A percentile compares a stretch with the other conserved stretches of the same genome.
Evolutionary conservation across 371 early-diverging fungal species (phyloP).

Genomic region (Mucor piriformis): DNA sequence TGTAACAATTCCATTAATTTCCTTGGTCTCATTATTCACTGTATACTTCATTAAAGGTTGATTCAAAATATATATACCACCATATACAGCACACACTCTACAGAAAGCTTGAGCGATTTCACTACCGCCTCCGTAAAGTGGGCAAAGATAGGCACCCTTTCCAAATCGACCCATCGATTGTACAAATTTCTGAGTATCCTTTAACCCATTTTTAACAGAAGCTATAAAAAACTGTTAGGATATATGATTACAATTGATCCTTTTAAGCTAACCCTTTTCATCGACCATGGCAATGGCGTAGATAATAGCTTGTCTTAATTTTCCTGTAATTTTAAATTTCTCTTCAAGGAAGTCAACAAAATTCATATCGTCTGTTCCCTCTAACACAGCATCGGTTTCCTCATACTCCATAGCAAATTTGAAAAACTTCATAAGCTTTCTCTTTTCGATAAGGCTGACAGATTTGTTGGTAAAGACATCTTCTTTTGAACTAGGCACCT

Average conservation of each 20-base stretch:
- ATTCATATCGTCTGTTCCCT: slow-evolving; percentile 30
- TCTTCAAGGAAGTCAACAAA: slow-evolving; percentile 57
- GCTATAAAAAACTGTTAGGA: slow-evolving; percentile 29
- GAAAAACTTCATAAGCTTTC: slow-evolving; percentile 88
- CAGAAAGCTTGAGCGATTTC: slow-evolving; percentile 94
- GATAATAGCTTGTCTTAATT: slow-evolving; percentile 67
- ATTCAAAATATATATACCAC: slow-evolving; percentile 85
- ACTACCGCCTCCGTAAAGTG: slow-evolving; percentile 89
- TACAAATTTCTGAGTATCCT: slow-evolving; percentile 69
- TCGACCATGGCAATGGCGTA: slow-evolving; percentile 75
- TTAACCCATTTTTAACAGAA: slow-evolving; percentile 64
- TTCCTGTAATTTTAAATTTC: slow-evolving; percentile 69
- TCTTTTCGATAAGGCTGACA: slow-evolving; percentile 80
- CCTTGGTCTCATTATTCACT: slow-evolving; percentile 37
- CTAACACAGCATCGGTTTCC: slow-evolving; percentile 34
- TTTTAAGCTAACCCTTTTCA: slow-evolving; percentile 31
- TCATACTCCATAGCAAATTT: slow-evolving; percentile 64
- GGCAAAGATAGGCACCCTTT: slow-evolving; percentile 78
- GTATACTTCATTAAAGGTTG: slow-evolving; percentile 44
- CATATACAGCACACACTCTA: slow-evolving; percentile 86
- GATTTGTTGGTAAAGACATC: slow-evolving; percentile 85
- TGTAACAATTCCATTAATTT: slow-evolving; percentile 49
- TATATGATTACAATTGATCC: neutral
- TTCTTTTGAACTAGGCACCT: slow-evolving; percentile 92
- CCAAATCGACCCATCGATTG: slow-evolving; percentile 88